Base-by-base conservation (phyloP, 192 early-diverging fungal species). In the Coemansia biformis region DNA sequence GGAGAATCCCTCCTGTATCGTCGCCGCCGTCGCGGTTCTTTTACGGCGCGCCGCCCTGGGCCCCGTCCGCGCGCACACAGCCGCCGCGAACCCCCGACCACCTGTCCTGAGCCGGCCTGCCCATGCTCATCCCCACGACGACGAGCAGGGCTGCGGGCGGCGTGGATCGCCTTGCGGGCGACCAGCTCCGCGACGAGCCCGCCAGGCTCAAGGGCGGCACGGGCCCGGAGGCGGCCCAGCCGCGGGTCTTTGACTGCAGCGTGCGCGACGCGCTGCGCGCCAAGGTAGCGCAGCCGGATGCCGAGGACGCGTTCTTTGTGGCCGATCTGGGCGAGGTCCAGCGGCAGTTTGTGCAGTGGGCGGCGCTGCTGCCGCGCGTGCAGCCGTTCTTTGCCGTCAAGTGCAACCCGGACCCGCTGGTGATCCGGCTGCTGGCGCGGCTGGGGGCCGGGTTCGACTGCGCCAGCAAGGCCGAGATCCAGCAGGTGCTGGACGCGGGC, bases 321-420 rank as follows among this genome's bases (percentile, higher is more conserved):
- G 87, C 82, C 35, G 93, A 99, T 75, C 63, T 99, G 54, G 94
- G 92, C 42, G 86, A 91, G 73, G 81, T 99, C 21, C 77, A 78
- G 16, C 83, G 89, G 47, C 96, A 99, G 79, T 82, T 88, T 58
- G 48, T 64, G 44, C 86, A 86, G 63, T 99, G 91, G 91, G 74
- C 78, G 49, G 44, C 64, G 36, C 77, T 83, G 38, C 79, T 99
- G 46, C 93, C 93, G 28, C 83, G 93, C 49, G 86, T 99, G 46
- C 86, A 95, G 70, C 96, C 96, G 13, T 93, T 93, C 64, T 98
- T 89, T 77, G 91, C 92, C 19, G 89, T 99, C 56, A 99, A 99
- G 72, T 96, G 93, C 63, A 94, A 94, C 76, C 91, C 94, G 19
- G 93, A 99, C 54, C 78, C 80, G 28, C 77, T 82, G 44, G 81